Percentiles rank a stretch among this genome's conserved stretches.
phyloP scores from a whole-genome alignment of 2,329 filamentous ascomycete genomes.

The Neoscytalidium dimidiatum region DNA sequence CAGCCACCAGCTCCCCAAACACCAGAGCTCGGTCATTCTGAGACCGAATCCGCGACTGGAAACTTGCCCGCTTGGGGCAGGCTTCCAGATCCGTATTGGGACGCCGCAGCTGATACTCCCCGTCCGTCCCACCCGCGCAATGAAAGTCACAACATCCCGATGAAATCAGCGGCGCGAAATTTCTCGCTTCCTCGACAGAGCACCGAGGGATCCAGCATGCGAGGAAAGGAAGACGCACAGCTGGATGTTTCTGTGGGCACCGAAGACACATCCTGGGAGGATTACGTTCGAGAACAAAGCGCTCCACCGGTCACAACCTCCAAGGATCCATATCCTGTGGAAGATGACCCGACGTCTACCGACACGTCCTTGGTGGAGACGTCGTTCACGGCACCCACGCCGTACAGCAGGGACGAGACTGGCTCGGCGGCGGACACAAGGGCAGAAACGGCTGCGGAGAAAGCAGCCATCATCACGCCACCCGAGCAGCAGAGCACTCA shows the following conservation, averaged over 20 bases:
- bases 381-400: not conserved
- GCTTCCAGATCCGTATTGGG: constrained; percentile 11
- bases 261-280: no score
- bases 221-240: not conserved
- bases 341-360: constrained; percentile 1
- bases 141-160: not conserved
- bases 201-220: not conserved
- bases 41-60: not conserved
- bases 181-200: not conserved
- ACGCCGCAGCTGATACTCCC: not conserved
- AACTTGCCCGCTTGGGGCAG: not conserved
- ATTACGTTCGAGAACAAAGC: not conserved
- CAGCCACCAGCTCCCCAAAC: not conserved
- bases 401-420: not conserved
- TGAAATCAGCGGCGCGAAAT: not conserved
- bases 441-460: not conserved
- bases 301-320: constrained; percentile 1
- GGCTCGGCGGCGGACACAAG: no score
- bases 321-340: not conserved
- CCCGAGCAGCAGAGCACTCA: not conserved
- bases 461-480: not conserved
- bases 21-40: not conserved
- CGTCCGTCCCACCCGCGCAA: not conserved
- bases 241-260: not conserved
- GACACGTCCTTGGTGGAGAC: constrained; percentile 3